Percentiles rank a stretch among this genome's conserved stretches.
phyloP scores from a whole-genome alignment of 2,329 filamentous ascomycete species.

The Elsinoe arachidis region DNA sequence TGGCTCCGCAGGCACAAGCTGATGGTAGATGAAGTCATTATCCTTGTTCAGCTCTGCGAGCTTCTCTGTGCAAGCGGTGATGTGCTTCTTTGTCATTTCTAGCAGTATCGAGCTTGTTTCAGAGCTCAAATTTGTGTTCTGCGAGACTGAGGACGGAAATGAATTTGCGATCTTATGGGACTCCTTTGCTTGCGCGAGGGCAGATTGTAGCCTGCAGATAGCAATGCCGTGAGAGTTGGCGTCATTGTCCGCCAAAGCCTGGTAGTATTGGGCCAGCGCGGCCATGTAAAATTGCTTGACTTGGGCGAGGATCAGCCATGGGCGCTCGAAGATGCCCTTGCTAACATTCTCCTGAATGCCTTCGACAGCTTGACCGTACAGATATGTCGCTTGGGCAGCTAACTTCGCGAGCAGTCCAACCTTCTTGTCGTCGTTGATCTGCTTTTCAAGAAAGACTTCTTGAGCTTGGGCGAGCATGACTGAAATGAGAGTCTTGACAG shows the following conservation, averaged over 20 bases:
- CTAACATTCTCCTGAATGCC: slow-evolving; percentile 87
- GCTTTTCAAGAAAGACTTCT: slow-evolving; percentile 95
- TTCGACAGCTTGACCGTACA: slow-evolving; percentile 82
- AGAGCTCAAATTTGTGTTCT: slow-evolving; percentile 72
- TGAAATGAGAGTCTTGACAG: slow-evolving; percentile 86
- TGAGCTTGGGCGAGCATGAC: slow-evolving; percentile 94
- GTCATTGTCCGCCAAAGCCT: slow-evolving; percentile 84
- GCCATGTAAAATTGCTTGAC: slow-evolving; percentile 74
- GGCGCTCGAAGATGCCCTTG: slow-evolving; percentile 86
- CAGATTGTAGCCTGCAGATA: slow-evolving; percentile 72
- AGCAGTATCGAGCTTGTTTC: slow-evolving; percentile 66
- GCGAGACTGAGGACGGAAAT: slow-evolving; percentile 71
- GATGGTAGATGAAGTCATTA: slow-evolving; percentile 98
- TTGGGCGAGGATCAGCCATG: slow-evolving; percentile 78
- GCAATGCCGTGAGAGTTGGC: slow-evolving; percentile 78
- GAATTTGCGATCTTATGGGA: slow-evolving; percentile 66
- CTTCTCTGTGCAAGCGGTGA: slow-evolving; percentile 71
- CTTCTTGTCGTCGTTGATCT: slow-evolving; percentile 87
- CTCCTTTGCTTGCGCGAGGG: slow-evolving; percentile 69
- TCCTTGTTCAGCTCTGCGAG: slow-evolving; percentile 71
- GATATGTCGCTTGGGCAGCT: slow-evolving; percentile 77
- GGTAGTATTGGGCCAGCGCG: slow-evolving; percentile 86
- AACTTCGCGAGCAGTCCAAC: slow-evolving; percentile 84
- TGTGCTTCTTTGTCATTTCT: slow-evolving; percentile 78
- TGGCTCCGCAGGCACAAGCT: slow-evolving; percentile 78